These are phyloP conservation scores for Tolypocladium pustulatum DNA, from an alignment of 2,329 filamentous ascomycete species.

Conservation along the genomic window DNA sequence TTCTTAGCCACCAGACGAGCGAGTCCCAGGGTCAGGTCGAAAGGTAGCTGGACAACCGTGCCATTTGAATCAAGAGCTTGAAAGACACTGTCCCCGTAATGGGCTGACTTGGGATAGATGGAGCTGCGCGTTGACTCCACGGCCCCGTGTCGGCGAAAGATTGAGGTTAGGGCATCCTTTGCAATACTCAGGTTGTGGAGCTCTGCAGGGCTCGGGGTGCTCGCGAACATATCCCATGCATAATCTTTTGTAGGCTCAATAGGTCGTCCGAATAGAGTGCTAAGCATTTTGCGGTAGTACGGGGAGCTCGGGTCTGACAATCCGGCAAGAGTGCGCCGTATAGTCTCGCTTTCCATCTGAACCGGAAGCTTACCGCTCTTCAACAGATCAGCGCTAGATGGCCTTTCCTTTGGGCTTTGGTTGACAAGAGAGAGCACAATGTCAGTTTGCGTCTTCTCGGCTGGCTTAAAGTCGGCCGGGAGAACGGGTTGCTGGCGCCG, in stretches of 20 bases:
- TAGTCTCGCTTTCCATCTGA: conserved; percentile 86
- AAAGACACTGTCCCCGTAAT: conserved; percentile 66
- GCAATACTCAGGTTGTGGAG: conserved; percentile 63
- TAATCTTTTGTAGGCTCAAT: conserved; percentile 73
- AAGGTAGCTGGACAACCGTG: conserved; percentile 87
- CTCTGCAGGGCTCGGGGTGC: conserved; percentile 44
- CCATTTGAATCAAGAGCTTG: conserved; percentile 74
- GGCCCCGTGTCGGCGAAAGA: conserved; percentile 85
- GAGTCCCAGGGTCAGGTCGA: conserved; percentile 81
- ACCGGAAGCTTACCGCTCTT: conserved; percentile 80
- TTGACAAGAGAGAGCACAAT: conserved; percentile 73
- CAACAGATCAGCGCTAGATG: conserved; percentile 71
- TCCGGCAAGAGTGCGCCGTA: conserved; percentile 70
- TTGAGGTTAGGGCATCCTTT: conserved; percentile 60
- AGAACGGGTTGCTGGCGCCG: conserved; percentile 57
- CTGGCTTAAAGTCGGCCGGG: conserved; percentile 60
- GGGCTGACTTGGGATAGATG: conserved; percentile 71
- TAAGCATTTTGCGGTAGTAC: conserved; percentile 82
- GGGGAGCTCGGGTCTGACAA: conserved; percentile 74
- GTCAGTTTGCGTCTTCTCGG: conserved; percentile 62
- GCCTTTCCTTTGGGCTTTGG: conserved; percentile 73
- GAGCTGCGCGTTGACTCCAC: conserved; percentile 66
- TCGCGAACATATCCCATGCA: conserved; percentile 60
- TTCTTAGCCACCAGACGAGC: conserved; percentile 74
- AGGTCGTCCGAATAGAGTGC: conserved; percentile 68